Conservation (phyloP, 2,329 filamentous ascomycete genomes). For the Colletotrichum neosansevieriae region DNA sequence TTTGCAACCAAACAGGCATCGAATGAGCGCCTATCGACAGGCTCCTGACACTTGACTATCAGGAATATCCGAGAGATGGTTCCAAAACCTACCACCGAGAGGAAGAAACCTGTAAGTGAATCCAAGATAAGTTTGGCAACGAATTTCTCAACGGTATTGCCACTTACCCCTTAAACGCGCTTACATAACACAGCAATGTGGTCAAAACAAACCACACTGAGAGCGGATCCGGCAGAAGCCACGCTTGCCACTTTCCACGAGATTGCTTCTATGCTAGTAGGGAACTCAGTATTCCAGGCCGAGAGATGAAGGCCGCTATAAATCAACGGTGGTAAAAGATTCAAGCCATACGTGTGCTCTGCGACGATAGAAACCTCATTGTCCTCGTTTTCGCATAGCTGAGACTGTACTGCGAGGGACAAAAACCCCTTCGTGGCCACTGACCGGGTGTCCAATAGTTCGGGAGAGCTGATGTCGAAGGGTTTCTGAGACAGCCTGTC, state of each 20-base stretch:
- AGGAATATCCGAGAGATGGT: no score
- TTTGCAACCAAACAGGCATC: no score
- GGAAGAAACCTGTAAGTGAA: no score
- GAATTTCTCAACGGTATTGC: background rate
- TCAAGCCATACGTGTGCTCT: accelerated
- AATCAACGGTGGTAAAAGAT: background rate
- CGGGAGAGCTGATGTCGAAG: background rate
- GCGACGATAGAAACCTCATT: background rate
- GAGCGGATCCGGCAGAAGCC: background rate
- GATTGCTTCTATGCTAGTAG: background rate
- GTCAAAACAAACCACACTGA: background rate
- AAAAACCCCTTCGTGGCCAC: background rate
- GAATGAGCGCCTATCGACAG: no score
- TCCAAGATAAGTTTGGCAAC: no score
- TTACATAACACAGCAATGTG: background rate
- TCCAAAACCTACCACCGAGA: no score
- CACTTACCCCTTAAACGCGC: no score
- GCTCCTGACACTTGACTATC: no score
- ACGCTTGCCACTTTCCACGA: background rate
- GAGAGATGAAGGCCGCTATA: background rate
- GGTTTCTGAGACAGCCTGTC: background rate
- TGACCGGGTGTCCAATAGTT: background rate
- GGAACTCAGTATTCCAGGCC: background rate
- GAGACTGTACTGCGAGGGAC: background rate
- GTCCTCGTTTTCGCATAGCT: background rate